Evolutionary conservation across 441 rosid species (phyloP), one percentile per base, ranked within the genome.

Genomic region (Mallotus repandus): DNA sequence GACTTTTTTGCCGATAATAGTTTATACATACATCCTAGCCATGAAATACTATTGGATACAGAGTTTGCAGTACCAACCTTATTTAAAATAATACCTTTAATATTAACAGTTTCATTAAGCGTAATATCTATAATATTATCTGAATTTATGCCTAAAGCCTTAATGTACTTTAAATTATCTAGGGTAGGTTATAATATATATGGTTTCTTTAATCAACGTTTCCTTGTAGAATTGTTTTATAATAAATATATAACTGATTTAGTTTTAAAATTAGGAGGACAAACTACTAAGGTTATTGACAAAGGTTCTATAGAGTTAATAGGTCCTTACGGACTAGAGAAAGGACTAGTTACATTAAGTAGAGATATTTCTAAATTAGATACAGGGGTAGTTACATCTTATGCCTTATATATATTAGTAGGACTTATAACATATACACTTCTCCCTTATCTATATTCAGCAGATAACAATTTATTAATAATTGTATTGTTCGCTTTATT

Each of bases 141-240:
- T 0, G 73, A 70, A 16, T 19, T 35, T 55, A 5, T 69, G 0
- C 7, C 29, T 70, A 56, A 45, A 19, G 1, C 13, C 0, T 38
- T 70, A 7, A 2, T 57, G 0, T 1, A 13, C 5, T 70, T 70
- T 43, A 70, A 70, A 52, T 56, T 32, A 4, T 2, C 43, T n/a
- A 70, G 53, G 3, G 9, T 58, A 32, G 73, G 73, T 4, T 70
- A 70, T 45, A 56, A 56, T 57, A 15, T 70, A 3, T 70, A 1
- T 70, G 53, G 73, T 10, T 70, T 70, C 4, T 43, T 43, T 4
- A 43, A 38, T 41, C 73, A 70, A 57, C 73, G 73, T 56, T 70
- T 70, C 38, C 41, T 32, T 14, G 18, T 70, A 1, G 73, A 70
- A 56, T 12, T 70, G 14, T 70, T 70, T 41, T 70, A 70, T 43